Base-by-base conservation (phyloP, 164 flowering plant species). In the Tetrastigma voinierianum region DNA sequence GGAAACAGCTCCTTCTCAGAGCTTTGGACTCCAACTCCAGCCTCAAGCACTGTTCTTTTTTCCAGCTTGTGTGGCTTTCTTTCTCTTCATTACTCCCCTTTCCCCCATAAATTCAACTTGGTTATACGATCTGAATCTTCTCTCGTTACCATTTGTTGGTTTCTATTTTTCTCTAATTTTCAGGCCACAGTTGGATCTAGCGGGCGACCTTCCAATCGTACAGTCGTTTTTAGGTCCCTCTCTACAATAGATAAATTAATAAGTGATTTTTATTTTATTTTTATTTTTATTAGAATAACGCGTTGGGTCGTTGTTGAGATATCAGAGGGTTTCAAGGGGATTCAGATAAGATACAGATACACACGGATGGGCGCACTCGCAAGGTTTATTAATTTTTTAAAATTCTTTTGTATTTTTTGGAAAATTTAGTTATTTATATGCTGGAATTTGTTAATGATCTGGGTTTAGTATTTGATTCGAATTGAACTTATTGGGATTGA, bases 171-270 rank as follows among this genome's bases (percentile, higher is more conserved):
- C 40, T 12, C 53, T 24, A 65, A 5, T 14, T 81, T 74, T 69
- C 78, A 94, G 97, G 97, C 94, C 43, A 95, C 98, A 0, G 46
- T 87, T 46, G 88, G 89, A 57, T 65, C 77, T 2, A 83, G 80
- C 75, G 90, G 90, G 14, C 83, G 86, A 67, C 97, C 98, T 68
- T 77, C 93, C 9, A 94, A 94, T 77, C 95, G 98, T 46, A 87
- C 96, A 6, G 93, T 91, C 56, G 97, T 95, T 67, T 94, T 88
- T 86, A 83, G 98, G 95, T 87, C 9, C 58, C 52, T 49, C 32
- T 40, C 45, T 24, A 15, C 18, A 21, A 2, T 32, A 32, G 7
- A 32, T 60, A 32, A 32, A 4, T 32, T 32, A 32, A 32, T 32
- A 32, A 32, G 40, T 32, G 40, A 32, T 4, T 32, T 32, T 32